phyloP scores from a whole-genome alignment of 768 basidiomycete genomes.

The Collybia mongolica region DNA sequence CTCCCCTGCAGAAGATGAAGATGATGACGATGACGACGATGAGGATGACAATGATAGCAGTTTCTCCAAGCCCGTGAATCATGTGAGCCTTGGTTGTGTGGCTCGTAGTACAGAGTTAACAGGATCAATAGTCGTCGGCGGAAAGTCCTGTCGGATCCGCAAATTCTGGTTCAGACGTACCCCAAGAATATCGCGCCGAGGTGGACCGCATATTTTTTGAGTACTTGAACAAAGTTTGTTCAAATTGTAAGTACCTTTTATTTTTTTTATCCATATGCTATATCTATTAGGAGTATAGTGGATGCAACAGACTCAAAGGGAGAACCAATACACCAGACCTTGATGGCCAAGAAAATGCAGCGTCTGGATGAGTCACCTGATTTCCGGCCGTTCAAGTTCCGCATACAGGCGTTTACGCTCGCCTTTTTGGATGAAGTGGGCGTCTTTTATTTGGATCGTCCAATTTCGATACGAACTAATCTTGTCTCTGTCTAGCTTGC shows the following conservation, averaged over 20 bases:
- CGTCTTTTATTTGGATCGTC: neutral
- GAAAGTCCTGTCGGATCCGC: constrained; percentile 27
- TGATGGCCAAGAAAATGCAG: constrained; percentile 99
- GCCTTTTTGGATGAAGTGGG: constrained; percentile 89
- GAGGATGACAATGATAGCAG: constrained; percentile 34
- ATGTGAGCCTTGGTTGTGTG: constrained; percentile 7
- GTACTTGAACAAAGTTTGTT: constrained; percentile 86
- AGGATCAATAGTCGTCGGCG: constrained; percentile 20
- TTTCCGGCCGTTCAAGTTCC: constrained; percentile 98
- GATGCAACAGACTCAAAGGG: constrained; percentile 93
- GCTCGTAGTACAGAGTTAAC: constrained; percentile 1
- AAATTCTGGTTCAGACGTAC: constrained; percentile 50
- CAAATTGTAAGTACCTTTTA: constrained; percentile 62
- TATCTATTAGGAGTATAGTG: constrained; percentile 47
- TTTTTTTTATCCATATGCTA: constrained; percentile 14
- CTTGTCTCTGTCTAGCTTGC: constrained; percentile 55
- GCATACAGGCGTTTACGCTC: constrained; percentile 97
- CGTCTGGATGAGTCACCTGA: constrained; percentile 94
- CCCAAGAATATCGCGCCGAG: constrained; percentile 75
- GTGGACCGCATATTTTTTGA: constrained; percentile 91
- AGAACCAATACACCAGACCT: constrained; percentile 94
- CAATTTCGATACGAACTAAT: neutral
- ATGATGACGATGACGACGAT: constrained; percentile 41
- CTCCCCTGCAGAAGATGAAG: constrained; percentile 49
- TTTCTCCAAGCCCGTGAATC: constrained; percentile 17